Evolutionary conservation across 2,329 filamentous ascomycete genomes (phyloP).

Genomic region (Trichoderma aggressivum): DNA sequence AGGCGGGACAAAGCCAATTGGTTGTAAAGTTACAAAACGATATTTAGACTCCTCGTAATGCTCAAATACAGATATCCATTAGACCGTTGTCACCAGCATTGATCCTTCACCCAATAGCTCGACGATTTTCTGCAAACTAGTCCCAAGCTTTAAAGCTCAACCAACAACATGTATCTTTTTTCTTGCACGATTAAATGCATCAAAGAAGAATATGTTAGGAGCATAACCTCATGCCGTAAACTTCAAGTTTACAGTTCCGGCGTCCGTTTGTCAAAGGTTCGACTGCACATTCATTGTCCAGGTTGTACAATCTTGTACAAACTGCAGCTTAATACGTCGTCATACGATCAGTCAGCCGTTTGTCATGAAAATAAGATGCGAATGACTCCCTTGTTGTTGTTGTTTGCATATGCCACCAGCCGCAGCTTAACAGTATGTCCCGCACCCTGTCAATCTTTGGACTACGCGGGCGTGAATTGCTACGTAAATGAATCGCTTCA

Average conservation of each 20-base stretch:
- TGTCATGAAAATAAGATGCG: background rate
- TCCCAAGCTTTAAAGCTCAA: background rate
- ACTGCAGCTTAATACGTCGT: background rate
- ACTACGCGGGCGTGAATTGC: background rate
- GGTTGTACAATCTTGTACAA: background rate
- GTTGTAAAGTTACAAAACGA: background rate
- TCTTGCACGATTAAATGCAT: background rate
- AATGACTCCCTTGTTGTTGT: background rate
- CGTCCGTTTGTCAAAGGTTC: background rate
- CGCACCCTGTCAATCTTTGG: background rate
- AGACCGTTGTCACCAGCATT: too few species aligned
- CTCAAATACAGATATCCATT: background rate
- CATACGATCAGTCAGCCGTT: accelerated
- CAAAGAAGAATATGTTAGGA: background rate
- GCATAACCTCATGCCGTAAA: background rate
- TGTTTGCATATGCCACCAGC: background rate
- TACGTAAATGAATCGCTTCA: background rate
- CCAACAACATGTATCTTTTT: background rate
- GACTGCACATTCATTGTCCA: background rate
- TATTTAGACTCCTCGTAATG: background rate
- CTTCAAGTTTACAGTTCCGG: background rate
- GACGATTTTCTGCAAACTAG: background rate
- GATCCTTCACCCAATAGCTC: background rate
- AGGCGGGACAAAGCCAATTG: background rate
- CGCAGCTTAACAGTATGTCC: background rate